Percentiles rank a stretch among this genome's conserved stretches.
Evolutionary conservation across 495 filamentous ascomycete genomes (phyloP).

Genomic region (Elasticomyces elasticus): DNA sequence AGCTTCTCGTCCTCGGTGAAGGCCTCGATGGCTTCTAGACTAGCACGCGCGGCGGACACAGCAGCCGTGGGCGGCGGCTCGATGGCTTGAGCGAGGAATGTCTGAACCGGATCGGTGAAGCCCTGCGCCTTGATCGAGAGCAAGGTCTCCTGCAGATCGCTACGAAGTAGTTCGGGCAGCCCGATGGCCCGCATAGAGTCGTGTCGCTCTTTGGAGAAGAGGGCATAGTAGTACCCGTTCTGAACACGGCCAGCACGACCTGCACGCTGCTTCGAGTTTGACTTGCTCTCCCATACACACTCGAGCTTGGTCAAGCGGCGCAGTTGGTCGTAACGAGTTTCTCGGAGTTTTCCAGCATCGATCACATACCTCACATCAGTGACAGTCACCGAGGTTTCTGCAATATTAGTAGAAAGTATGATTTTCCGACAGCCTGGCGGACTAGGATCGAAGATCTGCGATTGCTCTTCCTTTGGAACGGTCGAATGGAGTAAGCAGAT

Average conservation of each 20-base stretch:
- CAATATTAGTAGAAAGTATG: constrained; percentile 51
- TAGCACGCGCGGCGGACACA: constrained; percentile 38
- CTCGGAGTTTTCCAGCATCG: constrained; percentile 46
- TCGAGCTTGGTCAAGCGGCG: constrained; percentile 38
- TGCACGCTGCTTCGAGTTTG: constrained; percentile 46
- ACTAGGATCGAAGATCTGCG: constrained; percentile 37
- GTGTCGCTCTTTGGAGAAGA: constrained; percentile 42
- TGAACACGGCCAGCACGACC: constrained; percentile 51
- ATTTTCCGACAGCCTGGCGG: constrained; percentile 45
- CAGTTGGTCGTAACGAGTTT: constrained; percentile 41
- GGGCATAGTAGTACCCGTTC: constrained; percentile 48
- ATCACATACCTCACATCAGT: constrained; percentile 50
- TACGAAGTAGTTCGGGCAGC: constrained; percentile 41
- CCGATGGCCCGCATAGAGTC: constrained; percentile 39
- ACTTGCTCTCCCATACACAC: constrained; percentile 46
- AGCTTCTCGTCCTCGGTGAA: constrained; percentile 42
- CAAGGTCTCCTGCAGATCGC: constrained; percentile 43
- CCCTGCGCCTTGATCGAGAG: constrained; percentile 41
- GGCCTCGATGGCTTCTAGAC: constrained; percentile 39
- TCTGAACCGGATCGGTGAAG: constrained; percentile 35
- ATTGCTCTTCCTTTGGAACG: constrained; percentile 36
- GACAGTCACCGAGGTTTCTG: constrained; percentile 52
- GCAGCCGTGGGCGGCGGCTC: constrained; percentile 41
- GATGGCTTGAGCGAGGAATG: constrained; percentile 42
- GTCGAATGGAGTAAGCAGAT: constrained; percentile 45